Evolutionary conservation across 345 rosid genomes (phyloP).

Genomic region (Bruguiera parviflora): DNA sequence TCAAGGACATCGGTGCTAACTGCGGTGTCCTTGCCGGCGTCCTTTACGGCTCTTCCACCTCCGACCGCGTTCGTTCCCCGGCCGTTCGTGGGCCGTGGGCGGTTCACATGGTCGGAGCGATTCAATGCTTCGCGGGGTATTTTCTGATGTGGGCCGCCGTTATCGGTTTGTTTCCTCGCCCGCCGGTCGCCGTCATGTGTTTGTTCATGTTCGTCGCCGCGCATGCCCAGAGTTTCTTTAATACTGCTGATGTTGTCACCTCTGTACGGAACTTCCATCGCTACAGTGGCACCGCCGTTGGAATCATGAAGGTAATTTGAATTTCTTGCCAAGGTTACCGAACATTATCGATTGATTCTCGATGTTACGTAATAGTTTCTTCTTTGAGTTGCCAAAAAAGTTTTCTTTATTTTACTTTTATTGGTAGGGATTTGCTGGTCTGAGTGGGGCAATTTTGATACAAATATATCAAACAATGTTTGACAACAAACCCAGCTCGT

Average conservation of each 20-base stretch:
- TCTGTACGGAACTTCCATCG: conserved; percentile 28
- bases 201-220: conserved; percentile 34
- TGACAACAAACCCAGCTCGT: conserved; percentile 31
- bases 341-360: too few relatives aligned
- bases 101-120: conserved; percentile 51
- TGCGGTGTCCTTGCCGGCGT: conserved; percentile 60
- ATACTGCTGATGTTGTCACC: conserved; percentile 36
- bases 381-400: too few relatives aligned
- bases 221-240: conserved; percentile 38
- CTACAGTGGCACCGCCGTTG: conserved; percentile 39
- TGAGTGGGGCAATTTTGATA: conserved; percentile 54
- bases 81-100: conserved; percentile 51
- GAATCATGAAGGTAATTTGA: conserved; percentile 37
- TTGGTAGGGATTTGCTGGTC: conserved; percentile 48
- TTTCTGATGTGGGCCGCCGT: conserved; percentile 67
- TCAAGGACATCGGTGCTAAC: conserved; percentile 66
- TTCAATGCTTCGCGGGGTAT: conserved; percentile 55
- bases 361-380: too few relatives aligned
- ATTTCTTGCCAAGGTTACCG: background rate
- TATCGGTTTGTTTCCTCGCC: conserved; percentile 39
- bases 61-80: background rate
- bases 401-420: background rate
- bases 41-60: conserved; percentile 41
- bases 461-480: conserved; percentile 45
- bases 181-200: conserved; percentile 35